These are phyloP conservation scores for Rhodofomes roseus DNA, from an alignment of 1,284 basidiomycete species.

Conservation along the genomic window DNA sequence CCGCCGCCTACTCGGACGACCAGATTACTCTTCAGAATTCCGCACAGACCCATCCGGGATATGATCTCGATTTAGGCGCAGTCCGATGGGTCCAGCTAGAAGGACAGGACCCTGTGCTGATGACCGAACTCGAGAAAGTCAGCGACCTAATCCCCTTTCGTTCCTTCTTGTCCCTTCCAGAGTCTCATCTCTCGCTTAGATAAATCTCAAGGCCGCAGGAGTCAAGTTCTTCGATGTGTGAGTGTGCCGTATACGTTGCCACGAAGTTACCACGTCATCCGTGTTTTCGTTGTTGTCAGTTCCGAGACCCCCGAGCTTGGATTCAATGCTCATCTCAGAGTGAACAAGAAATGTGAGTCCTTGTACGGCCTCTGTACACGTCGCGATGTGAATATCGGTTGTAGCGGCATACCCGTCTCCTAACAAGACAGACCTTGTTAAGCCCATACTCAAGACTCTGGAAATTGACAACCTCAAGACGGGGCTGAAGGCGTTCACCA, in stretches of 20 bases:
- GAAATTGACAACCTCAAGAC: slow-evolving; percentile 63
- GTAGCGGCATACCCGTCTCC: slow-evolving; percentile 54
- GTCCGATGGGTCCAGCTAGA: slow-evolving; percentile 74
- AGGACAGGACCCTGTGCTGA: slow-evolving; percentile 63
- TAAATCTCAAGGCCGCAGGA: slow-evolving; percentile 71
- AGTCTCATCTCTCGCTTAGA: slow-evolving; percentile 39
- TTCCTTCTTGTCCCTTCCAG: slow-evolving; percentile 10
- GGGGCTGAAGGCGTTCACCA: slow-evolving; percentile 72
- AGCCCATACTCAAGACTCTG: slow-evolving; percentile 59
- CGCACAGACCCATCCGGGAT: slow-evolving; percentile 31
- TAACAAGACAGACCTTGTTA: slow-evolving; percentile 55
- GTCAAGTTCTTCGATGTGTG: slow-evolving; percentile 88
- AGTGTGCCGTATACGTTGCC: slow-evolving; percentile 21
- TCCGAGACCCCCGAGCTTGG: slow-evolving; percentile 71
- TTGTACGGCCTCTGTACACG: background rate
- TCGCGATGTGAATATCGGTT: background rate
- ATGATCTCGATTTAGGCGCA: slow-evolving; percentile 65
- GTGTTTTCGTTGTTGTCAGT: slow-evolving; percentile 37
- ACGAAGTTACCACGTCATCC: slow-evolving; percentile 10
- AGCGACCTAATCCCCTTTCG: slow-evolving; percentile 4
- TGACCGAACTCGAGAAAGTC: slow-evolving; percentile 84
- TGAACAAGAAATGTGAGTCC: slow-evolving; percentile 36
- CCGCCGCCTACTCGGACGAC: slow-evolving; percentile 17
- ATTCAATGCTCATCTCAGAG: slow-evolving; percentile 36
- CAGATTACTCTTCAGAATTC: slow-evolving; percentile 19